phyloP scores from a whole-genome alignment of 345 rosid genomes.

The Capsella bursapastoris region DNA sequence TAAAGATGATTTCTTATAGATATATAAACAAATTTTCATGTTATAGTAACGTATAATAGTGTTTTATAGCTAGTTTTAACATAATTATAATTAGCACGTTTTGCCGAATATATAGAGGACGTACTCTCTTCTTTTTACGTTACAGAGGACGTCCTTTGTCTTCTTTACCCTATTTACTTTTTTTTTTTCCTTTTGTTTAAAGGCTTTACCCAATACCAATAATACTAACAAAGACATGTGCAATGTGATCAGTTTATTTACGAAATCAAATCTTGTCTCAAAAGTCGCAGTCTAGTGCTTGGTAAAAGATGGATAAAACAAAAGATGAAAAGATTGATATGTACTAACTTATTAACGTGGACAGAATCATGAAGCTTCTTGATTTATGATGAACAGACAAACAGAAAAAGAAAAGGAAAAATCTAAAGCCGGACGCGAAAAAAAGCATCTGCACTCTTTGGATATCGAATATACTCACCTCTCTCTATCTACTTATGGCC shows the following conservation, averaged over 20 bases:
- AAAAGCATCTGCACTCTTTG: constrained; percentile 36
- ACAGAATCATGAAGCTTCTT: constrained; percentile 27
- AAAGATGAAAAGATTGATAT: constrained; percentile 25
- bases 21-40: constrained; percentile 1
- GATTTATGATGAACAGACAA: constrained; percentile 13
- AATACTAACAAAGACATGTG: constrained; percentile 25
- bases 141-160: neutral
- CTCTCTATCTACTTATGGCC: neutral
- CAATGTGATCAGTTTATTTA: constrained; percentile 1
- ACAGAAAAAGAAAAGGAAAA: neutral
- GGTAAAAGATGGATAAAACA: constrained; percentile 23
- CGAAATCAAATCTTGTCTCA: constrained; percentile 28
- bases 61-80: neutral
- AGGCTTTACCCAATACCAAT: constrained; percentile 18
- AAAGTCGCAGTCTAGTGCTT: constrained; percentile 29
- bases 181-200: neutral
- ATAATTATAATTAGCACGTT: neutral
- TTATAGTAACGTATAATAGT: neutral
- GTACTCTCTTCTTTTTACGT: neutral
- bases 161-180: neutral
- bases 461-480: constrained; percentile 29
- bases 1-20: neutral
- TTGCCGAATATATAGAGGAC: neutral
- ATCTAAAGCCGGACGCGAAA: constrained; percentile 18
- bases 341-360: constrained; percentile 26